These are phyloP conservation scores for Naganishia friedmannii DNA, from an alignment of 768 basidiomycete genomes.

Conservation along the genomic window DNA sequence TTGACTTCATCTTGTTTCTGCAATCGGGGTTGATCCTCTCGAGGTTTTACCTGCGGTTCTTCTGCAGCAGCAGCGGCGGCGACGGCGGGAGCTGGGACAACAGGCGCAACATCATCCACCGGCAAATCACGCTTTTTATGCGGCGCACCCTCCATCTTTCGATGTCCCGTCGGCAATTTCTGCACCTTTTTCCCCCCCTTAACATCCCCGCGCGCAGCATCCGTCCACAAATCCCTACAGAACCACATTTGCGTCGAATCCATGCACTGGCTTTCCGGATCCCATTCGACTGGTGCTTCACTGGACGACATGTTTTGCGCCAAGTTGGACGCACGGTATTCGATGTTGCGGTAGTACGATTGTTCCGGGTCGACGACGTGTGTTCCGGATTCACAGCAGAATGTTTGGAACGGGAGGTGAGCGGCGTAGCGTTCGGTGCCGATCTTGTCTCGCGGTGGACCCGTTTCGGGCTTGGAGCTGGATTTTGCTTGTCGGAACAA, in stretches of 20 bases:
- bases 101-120: constrained; percentile 25
- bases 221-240: constrained; percentile 94
- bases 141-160: constrained; percentile 15
- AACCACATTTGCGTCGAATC: constrained; percentile 98
- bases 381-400: constrained; percentile 97
- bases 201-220: constrained; percentile 69
- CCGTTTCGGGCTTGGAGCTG: constrained; percentile 80
- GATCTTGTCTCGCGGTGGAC: constrained; percentile 81
- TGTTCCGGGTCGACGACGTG: constrained; percentile 94
- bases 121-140: constrained; percentile 39
- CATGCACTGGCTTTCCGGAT: constrained; percentile 79
- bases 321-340: constrained; percentile 75
- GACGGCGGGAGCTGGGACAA: constrained; percentile 22
- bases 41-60: constrained; percentile 17
- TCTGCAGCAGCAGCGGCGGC: constrained; percentile 23
- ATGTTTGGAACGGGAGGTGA: constrained; percentile 96
- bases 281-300: constrained; percentile 61
- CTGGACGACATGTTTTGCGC: constrained; percentile 70
- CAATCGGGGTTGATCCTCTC: constrained; percentile 13
- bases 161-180: constrained; percentile 33
- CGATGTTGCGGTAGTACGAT: constrained; percentile 87
- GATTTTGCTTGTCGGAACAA: constrained; percentile 96
- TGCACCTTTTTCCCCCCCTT: constrained; percentile 47
- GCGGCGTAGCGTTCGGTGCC: constrained; percentile 80
- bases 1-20: constrained; percentile 27